A percentile compares a stretch with the other conserved stretches of the same genome.
phyloP scores from a whole-genome alignment of 495 filamentous ascomycete species.

The Hypoxylon intermedium region DNA sequence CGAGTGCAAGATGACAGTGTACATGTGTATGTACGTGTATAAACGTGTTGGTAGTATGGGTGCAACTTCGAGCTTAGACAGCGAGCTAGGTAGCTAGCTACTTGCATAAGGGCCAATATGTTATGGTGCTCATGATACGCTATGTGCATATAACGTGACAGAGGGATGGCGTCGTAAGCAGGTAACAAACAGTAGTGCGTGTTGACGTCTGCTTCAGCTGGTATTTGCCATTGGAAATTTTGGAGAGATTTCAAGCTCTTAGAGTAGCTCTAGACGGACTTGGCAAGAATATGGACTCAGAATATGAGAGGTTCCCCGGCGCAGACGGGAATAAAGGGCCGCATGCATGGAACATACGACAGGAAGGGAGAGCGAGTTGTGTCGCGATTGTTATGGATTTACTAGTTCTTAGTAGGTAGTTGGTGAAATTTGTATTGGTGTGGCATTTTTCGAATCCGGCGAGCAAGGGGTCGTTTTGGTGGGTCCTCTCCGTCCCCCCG shows the following conservation, averaged over 20 bases:
- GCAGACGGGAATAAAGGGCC: slow-evolving; percentile 9
- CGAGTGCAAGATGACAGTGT: background rate
- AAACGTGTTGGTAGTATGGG: slow-evolving; percentile 1
- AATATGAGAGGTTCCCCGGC: background rate
- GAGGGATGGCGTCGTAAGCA: background rate
- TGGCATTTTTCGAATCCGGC: slow-evolving; percentile 25
- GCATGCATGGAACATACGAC: slow-evolving; percentile 14
- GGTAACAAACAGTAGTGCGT: background rate
- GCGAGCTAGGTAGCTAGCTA: no score
- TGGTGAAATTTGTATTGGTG: slow-evolving; percentile 17
- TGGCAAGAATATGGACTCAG: background rate
- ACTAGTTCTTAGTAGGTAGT: background rate
- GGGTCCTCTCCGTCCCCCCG: background rate
- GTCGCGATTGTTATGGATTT: slow-evolving; percentile 6
- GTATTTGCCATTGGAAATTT: background rate
- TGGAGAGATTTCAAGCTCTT: background rate
- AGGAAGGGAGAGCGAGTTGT: slow-evolving; percentile 9
- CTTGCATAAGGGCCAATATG: background rate
- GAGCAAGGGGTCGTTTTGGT: slow-evolving; percentile 22
- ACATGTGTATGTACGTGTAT: background rate
- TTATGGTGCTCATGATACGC: background rate
- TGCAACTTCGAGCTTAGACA: background rate
- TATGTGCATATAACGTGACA: background rate
- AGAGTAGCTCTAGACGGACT: no score
- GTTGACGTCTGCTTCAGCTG: background rate